These are phyloP conservation scores for Aureobasidium sp. DNA, from an alignment of 2,329 filamentous ascomycete genomes.

Conservation along the genomic window DNA sequence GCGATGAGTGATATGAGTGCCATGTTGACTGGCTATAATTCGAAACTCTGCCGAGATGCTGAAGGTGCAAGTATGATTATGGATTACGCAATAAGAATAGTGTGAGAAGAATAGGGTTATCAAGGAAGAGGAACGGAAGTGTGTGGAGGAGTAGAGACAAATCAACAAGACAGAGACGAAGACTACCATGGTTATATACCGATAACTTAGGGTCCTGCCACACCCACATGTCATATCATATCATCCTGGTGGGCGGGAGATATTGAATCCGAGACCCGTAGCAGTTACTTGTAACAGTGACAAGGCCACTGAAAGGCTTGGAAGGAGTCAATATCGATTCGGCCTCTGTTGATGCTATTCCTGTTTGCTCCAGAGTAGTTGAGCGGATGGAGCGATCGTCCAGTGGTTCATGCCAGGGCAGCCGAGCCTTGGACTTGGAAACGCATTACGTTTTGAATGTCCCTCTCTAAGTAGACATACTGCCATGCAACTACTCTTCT, in stretches of 20 bases:
- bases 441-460: neutral
- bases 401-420: constrained; percentile 12
- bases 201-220: neutral
- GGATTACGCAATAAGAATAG: neutral
- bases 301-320: neutral
- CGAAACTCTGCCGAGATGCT: neutral
- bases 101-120: neutral
- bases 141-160: neutral
- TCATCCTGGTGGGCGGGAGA: neutral
- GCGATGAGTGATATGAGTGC: constrained; percentile 26
- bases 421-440: constrained; percentile 5
- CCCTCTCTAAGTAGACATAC: neutral
- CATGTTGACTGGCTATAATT: constrained; percentile 19
- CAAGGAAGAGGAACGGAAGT: neutral
- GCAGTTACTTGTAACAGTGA: neutral
- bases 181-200: neutral
- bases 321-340: neutral
- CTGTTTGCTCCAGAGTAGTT: constrained; percentile 4
- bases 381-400: neutral
- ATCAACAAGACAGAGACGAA: neutral
- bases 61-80: neutral
- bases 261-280: constrained; percentile 7
- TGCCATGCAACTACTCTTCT: neutral
- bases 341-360: constrained; percentile 6
- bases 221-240: neutral